Evolutionary conservation across 768 basidiomycete genomes (phyloP).

Genomic region (Amanita thiersii): DNA sequence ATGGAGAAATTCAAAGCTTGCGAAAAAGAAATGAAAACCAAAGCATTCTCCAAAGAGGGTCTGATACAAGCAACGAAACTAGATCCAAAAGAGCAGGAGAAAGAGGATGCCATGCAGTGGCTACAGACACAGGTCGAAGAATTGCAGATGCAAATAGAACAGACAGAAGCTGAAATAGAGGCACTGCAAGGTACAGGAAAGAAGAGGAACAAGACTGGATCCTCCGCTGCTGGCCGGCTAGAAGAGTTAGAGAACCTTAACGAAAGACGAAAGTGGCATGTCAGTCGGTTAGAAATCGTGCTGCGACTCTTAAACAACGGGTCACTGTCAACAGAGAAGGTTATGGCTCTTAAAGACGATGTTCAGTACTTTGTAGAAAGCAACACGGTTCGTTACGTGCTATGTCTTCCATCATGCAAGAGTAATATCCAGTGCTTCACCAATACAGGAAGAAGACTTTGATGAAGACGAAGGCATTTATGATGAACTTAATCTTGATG

Average conservation of each 20-base stretch:
- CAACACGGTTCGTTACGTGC: slow-evolving; percentile 67
- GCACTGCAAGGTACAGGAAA: slow-evolving; percentile 71
- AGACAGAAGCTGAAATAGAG: slow-evolving; percentile 93
- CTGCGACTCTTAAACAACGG: slow-evolving; percentile 92
- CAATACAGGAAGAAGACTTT: slow-evolving; percentile 84
- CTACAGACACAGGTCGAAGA: slow-evolving; percentile 86
- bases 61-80: slow-evolving; percentile 89
- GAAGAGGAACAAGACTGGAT: slow-evolving; percentile 73
- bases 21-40: slow-evolving; percentile 99
- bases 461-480: slow-evolving; percentile 97
- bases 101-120: slow-evolving; percentile 84
- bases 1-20: slow-evolving; percentile 99
- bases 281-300: slow-evolving; percentile 86
- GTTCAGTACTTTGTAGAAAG: slow-evolving; percentile 94
- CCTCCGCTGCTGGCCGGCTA: slow-evolving; percentile 58
- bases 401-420: slow-evolving; percentile 5
- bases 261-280: slow-evolving; percentile 94
- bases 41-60: slow-evolving; percentile 98
- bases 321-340: slow-evolving; percentile 73
- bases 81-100: slow-evolving; percentile 96
- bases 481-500: slow-evolving; percentile 94
- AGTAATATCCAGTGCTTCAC: slow-evolving; percentile 14
- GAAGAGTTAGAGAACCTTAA: slow-evolving; percentile 85
- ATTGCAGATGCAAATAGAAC: slow-evolving; percentile 87
- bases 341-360: slow-evolving; percentile 82